Percentiles rank a stretch among this genome's conserved stretches.
Conservation (phyloP, 2,329 filamentous ascomycete genomes). For the Pestalotiopsis sp. region DNA sequence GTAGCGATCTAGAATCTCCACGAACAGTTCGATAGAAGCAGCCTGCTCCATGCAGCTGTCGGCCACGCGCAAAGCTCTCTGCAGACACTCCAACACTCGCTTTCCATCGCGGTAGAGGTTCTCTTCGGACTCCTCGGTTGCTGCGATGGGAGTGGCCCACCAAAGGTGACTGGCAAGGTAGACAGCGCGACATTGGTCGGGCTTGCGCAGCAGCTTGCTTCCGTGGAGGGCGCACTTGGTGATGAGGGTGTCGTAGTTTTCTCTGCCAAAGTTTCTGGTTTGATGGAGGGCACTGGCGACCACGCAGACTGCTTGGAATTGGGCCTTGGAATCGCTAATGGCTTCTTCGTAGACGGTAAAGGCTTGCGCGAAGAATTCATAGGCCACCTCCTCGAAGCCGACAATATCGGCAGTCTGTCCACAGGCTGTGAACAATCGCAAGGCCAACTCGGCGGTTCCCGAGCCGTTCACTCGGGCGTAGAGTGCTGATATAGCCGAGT, state of each 20-base stretch:
- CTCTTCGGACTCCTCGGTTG: conserved; percentile 77
- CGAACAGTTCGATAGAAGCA: conserved; percentile 95
- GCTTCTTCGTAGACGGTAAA: conserved; percentile 98
- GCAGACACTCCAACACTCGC: conserved; percentile 91
- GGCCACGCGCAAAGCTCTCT: conserved; percentile 90
- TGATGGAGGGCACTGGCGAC: conserved; percentile 88
- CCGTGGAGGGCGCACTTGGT: conserved; percentile 97
- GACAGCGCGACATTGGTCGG: conserved; percentile 94
- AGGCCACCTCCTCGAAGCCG: conserved; percentile 91
- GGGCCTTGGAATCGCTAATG: conserved; percentile 90
- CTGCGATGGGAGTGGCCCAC: conserved; percentile 88
- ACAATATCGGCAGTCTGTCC: conserved; percentile 91
- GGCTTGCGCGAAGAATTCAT: conserved; percentile 97
- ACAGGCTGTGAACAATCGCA: conserved; percentile 87
- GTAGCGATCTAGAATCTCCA: conserved; percentile 97
- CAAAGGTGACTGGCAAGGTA: conserved; percentile 96
- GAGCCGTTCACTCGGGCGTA: conserved; percentile 80
- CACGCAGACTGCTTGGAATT: conserved; percentile 96
- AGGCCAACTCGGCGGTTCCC: conserved; percentile 80
- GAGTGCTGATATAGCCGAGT: conserved; percentile 80
- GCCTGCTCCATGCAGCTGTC: conserved; percentile 99
- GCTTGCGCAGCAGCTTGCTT: conserved; percentile 95
- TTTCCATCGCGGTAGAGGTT: conserved; percentile 92
- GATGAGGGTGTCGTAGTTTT: conserved; percentile 98
- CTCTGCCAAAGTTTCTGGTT: conserved; percentile 86